Evolutionary conservation across 2,329 filamentous ascomycete genomes (phyloP), one percentile per base, ranked within the genome.

Genomic region (Bipolaris gigantea): DNA sequence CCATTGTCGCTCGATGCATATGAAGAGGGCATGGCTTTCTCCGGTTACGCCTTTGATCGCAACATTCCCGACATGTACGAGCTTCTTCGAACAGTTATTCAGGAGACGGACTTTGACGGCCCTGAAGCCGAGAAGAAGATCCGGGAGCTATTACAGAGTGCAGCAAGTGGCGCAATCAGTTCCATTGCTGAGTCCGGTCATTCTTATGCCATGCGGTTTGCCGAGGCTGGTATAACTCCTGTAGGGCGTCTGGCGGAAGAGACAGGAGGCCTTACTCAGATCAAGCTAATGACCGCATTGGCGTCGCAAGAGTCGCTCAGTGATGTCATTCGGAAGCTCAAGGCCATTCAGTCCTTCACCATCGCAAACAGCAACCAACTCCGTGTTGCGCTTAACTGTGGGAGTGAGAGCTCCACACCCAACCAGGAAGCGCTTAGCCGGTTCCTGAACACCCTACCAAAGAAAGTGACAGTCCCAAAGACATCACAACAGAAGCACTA

Each of bases 21-120:
- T 8, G 86, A 84, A 16, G 94, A 99, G 75, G 94, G 94, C 0
- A 78, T 99, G 23, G 84, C 88, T 11, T 87, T 97, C 51, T 87
- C 87, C 3, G 93, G 94, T 15, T 96, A 89, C 79, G 92, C 92
- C 0, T 77, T 99, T 34, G 93, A 99, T 70, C 84, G 88, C 59
- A 96, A 99, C 64, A 85, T 99, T 1, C 88, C 91, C 0, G 88
- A 88, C 50, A 96, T 99, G 92, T 90, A 95, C 65, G 86, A 93
- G 41, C 83, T 99, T 11, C 77, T 99, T 25, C 85, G 86, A 38
- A 89, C 86, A 48, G 79, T 99, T 10, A 83, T 97, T 13, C 78
- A 88, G 25, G 92, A 96, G 64, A 97, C 94, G 1, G 85, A 97
- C 72, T 99, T 99, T 67, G 89, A 92, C 62, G 88, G 89, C 57